Evolutionary conservation across 2,329 filamentous ascomycete genomes (phyloP).

Genomic region (Colletotrichum phormii): DNA sequence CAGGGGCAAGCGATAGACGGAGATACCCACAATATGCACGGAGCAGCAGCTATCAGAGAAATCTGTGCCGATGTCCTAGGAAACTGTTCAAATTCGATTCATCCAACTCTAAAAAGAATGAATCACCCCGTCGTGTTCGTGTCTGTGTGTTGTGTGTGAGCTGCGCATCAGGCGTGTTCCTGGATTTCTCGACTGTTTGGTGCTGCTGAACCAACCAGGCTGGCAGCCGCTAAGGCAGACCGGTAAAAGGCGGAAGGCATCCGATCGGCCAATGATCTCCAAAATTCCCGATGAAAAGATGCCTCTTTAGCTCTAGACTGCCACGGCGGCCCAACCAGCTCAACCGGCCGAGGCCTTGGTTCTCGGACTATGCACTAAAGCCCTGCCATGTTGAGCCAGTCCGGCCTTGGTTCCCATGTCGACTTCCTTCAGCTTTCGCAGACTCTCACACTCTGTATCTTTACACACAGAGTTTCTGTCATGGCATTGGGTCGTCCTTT

Average conservation of each 20-base stretch:
- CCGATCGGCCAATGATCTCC: slow-evolving; percentile 4
- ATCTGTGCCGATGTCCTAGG: slow-evolving; percentile 13
- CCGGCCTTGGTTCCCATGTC: slow-evolving; percentile 2
- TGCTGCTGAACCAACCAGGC: not conserved
- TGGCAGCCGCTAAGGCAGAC: not conserved
- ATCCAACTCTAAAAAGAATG: not conserved
- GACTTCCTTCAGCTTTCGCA: not conserved
- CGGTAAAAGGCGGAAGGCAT: slow-evolving; percentile 1
- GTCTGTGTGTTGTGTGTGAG: not conserved
- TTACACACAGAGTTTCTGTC: not conserved
- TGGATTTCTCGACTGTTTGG: not conserved
- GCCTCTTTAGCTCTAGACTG: not conserved
- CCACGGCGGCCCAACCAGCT: not conserved
- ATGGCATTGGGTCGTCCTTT: not conserved
- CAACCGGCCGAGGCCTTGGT: not conserved
- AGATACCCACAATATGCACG: slow-evolving; percentile 14
- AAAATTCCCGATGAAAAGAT: not conserved
- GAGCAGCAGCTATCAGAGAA: not conserved
- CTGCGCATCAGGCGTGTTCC: not conserved
- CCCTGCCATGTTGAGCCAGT: not conserved
- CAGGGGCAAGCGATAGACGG: slow-evolving; percentile 54
- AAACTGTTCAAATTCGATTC: not conserved
- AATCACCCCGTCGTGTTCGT: not conserved
- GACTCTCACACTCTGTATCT: not conserved
- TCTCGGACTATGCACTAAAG: slow-evolving; percentile 3